Evolutionary conservation across 1,284 basidiomycete species (phyloP).

Genomic region (Pseudozyma sp.): DNA sequence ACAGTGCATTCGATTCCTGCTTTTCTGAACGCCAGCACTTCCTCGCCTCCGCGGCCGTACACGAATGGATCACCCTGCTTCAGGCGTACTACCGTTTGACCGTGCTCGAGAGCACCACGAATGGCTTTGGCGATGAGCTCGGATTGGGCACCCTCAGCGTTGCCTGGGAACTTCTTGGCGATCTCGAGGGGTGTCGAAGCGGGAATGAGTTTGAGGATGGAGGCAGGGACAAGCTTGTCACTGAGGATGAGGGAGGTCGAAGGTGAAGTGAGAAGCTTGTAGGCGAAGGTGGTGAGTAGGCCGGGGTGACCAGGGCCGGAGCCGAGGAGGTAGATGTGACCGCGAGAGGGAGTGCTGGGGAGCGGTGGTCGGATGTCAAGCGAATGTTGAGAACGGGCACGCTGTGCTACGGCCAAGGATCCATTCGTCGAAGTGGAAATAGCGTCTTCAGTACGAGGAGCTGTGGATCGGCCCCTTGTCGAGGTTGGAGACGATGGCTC

Average conservation of each 20-base stretch:
- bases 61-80: conserved; percentile 98
- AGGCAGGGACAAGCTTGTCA: conserved; percentile 95
- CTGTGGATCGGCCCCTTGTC: conserved; percentile 14
- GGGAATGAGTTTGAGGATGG: conserved; percentile 89
- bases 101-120: conserved; percentile 79
- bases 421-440: background rate
- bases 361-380: conserved; percentile 50
- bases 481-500: background rate
- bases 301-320: conserved; percentile 95
- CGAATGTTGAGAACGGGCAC: conserved; percentile 56
- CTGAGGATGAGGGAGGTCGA: conserved; percentile 87
- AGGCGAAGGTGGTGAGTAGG: conserved; percentile 87
- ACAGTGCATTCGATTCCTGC: conserved; percentile 85
- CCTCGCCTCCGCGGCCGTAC: conserved; percentile 93
- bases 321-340: conserved; percentile 79
- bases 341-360: conserved; percentile 10
- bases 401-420: conserved; percentile 1
- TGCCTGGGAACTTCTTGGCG: conserved; percentile 96
- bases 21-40: conserved; percentile 88
- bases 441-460: background rate
- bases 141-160: conserved; percentile 90
- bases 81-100: conserved; percentile 87
- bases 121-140: conserved; percentile 93
- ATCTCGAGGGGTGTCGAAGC: conserved; percentile 75
- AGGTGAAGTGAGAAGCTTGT: conserved; percentile 77